These are phyloP conservation scores for Candida schatavii DNA, from an alignment of 805 yeast species.

Conservation along the genomic window DNA sequence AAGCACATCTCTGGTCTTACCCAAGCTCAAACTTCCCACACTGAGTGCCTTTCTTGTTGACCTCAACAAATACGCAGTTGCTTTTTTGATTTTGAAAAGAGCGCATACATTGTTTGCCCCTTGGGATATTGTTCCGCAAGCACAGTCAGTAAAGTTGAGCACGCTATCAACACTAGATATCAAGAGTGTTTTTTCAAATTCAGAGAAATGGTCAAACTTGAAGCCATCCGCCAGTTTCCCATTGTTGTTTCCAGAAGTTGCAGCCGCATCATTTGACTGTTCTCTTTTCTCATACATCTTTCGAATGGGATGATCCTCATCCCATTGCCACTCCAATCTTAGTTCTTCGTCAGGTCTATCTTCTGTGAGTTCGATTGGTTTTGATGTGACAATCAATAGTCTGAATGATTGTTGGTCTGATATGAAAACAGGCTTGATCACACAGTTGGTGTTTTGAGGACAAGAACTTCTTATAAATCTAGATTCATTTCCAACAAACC, in stretches of 20 bases:
- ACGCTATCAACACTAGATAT: slow-evolving; percentile 63
- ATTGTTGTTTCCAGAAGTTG: slow-evolving; percentile 8
- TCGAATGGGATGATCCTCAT: slow-evolving; percentile 67
- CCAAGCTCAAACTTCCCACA: slow-evolving; percentile 31
- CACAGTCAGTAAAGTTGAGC: slow-evolving; percentile 63
- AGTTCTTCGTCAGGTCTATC: slow-evolving; percentile 53
- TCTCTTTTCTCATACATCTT: slow-evolving; percentile 36
- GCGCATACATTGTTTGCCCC: slow-evolving; percentile 45
- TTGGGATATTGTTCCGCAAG: slow-evolving; percentile 37
- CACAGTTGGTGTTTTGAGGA: slow-evolving; percentile 62
- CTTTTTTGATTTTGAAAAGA: slow-evolving; percentile 58
- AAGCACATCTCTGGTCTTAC: slow-evolving; percentile 39
- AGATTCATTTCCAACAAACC: slow-evolving; percentile 72
- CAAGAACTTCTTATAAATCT: slow-evolving; percentile 77
- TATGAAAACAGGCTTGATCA: slow-evolving; percentile 47
- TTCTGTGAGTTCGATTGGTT: slow-evolving; percentile 41
- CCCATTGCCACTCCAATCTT: slow-evolving; percentile 89
- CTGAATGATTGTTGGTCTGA: slow-evolving; percentile 40
- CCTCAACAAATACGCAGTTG: slow-evolving; percentile 56
- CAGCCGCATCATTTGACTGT: slow-evolving; percentile 9
- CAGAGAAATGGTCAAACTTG: slow-evolving; percentile 53
- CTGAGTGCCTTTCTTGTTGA: slow-evolving; percentile 52
- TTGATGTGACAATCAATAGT: slow-evolving; percentile 56
- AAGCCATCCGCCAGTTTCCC: slow-evolving; percentile 23
- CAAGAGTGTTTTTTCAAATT: slow-evolving; percentile 51